Evolutionary conservation across 495 filamentous ascomycete genomes (phyloP), one percentile per base, ranked within the genome.

Genomic region (Xylaria venustula): DNA sequence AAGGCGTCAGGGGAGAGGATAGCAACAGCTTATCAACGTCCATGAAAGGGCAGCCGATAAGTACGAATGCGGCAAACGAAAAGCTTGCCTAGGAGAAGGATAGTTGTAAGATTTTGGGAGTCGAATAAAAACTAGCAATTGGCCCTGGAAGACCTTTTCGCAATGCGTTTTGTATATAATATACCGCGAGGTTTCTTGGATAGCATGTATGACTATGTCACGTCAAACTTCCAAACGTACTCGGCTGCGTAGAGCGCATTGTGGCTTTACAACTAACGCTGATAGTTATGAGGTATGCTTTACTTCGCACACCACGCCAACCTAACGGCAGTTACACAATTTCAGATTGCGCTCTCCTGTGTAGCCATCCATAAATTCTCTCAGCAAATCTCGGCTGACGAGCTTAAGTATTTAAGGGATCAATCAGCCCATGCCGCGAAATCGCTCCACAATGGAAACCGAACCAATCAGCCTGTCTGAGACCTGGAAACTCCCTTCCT

Each of bases 401-500:
- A 25, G 40, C 7, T 32, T 37, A 45, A 36, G 41, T 37, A 12
- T 26, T 40, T 8, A 44, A 14, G n/a, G 36, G 5, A 45, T 14
- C 19, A 37, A 48, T 7, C 19, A 17, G n/a, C 22, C 15, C 8
- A 15, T 30, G 20, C 0, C 51, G 17, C 23, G 20, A 47, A 47
- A n/a, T 48, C 48, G 17, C 34, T 28, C 17, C 34, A 15, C n/a
- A 19, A 52, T 20, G 4, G 1, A 23, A 17, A 52, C 34, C 52
- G 25, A 9, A 12, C 11, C 19, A 61, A 28, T 47, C 42, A 54
- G 11, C 40, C 32, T 48, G 23, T 28, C 54, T 26, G 32, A 7
- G 23, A 28, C 40, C 50, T 42, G n/a, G n/a, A 45, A 61, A 54
- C 50, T 46, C 50, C 49, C 20, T 60, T 47, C 47, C 37, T 12